phyloP scores from a whole-genome alignment of 2,329 filamentous ascomycete species.

The Emericellopsis atlantica region DNA sequence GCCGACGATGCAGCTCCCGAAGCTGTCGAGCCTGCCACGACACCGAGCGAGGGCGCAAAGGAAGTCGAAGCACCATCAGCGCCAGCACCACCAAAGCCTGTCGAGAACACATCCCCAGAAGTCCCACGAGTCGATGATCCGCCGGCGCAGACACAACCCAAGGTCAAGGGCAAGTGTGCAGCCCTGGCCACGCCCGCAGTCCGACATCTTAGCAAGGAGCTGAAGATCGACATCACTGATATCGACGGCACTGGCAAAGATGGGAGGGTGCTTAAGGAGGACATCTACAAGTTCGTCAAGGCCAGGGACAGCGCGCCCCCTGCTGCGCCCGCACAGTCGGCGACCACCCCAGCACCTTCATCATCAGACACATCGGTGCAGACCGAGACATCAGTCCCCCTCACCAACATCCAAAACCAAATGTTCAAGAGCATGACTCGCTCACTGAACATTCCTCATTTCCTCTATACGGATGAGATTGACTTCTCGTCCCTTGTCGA shows the following conservation, averaged over 20 bases:
- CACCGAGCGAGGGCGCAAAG: slow-evolving; percentile 16
- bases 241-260: slow-evolving; percentile 80
- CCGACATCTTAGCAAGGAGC: slow-evolving; percentile 71
- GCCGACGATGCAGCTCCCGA: slow-evolving; percentile 53
- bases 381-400: slow-evolving; percentile 53
- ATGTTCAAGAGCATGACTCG: slow-evolving; percentile 99
- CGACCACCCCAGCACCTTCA: slow-evolving; percentile 7
- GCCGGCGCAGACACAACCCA: slow-evolving; percentile 7
- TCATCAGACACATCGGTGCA: slow-evolving; percentile 31
- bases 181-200: slow-evolving; percentile 85
- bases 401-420: slow-evolving; percentile 71
- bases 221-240: slow-evolving; percentile 64
- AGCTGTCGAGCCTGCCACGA: slow-evolving; percentile 19
- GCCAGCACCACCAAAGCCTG: neutral
- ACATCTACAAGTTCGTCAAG: slow-evolving; percentile 63
- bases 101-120: slow-evolving; percentile 3
- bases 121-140: neutral
- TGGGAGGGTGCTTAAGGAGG: slow-evolving; percentile 84
- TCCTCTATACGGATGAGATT: slow-evolving; percentile 85
- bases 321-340: slow-evolving; percentile 8
- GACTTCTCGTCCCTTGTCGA: slow-evolving; percentile 65
- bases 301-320: slow-evolving; percentile 23
- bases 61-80: slow-evolving; percentile 4
- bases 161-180: slow-evolving; percentile 49
- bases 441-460: slow-evolving; percentile 84